Conservation (phyloP, 169 alveolate genomes). For the Plasmodium gaboni region DNA sequence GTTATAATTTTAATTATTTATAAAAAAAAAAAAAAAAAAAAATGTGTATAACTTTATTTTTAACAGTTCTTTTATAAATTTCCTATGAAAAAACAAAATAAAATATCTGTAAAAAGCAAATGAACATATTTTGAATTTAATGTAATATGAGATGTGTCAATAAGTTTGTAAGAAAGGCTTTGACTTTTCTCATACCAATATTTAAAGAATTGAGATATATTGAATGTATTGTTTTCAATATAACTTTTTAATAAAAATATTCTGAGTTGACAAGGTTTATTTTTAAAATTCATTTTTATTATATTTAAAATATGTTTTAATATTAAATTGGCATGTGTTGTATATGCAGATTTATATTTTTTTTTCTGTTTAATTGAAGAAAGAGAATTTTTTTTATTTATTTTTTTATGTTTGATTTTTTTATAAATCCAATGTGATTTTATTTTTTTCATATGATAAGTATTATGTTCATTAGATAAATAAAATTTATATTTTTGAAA, state of each 20-base stretch:
- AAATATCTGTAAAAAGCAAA: constrained; percentile 57
- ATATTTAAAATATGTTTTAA: no score
- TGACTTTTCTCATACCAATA: constrained; percentile 55
- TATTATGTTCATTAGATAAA: no score
- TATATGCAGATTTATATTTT: no score
- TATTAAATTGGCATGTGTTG: no score
- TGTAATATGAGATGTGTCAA: constrained; percentile 28
- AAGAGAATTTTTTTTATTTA: no score
- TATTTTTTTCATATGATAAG: no score
- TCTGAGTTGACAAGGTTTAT: constrained; percentile 12
- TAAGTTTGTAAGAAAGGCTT: constrained; percentile 19
- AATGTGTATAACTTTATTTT: background rate
- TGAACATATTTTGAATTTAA: constrained; percentile 37
- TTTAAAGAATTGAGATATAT: constrained; percentile 31
- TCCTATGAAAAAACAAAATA: constrained; percentile 76
- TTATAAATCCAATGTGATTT: no score
- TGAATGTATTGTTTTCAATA: background rate
- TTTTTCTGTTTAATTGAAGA: no score
- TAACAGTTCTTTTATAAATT: constrained; percentile 27
- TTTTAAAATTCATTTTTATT: constrained; percentile 7
- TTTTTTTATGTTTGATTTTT: no score
- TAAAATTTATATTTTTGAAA: no score
- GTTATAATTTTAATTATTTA: background rate
- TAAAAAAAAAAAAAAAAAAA: constrained; percentile 8
- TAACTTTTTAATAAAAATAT: background rate